Base-by-base conservation (phyloP, 768 basidiomycete species). In the Peribolospora kevripleyi region DNA sequence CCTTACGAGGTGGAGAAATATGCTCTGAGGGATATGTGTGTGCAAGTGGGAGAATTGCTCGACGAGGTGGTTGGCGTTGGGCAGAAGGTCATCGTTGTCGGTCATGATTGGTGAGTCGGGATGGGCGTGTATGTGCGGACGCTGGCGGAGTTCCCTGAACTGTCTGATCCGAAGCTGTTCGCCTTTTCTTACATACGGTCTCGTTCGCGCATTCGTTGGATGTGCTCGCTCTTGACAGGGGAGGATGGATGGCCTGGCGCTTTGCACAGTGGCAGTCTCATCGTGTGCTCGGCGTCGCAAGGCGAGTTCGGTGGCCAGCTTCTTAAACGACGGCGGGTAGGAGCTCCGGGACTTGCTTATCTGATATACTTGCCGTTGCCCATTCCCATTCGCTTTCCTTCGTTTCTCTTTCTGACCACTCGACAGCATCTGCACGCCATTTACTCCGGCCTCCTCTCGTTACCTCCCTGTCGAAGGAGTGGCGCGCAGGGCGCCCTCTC, bases 181-280 rank as follows among this genome's bases (percentile, higher is more conserved):
- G 7, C 11, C 37, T 38, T 38, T 3, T 37, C 36, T n/a, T 8
- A 13, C 25, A 25, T 25, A 25, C 25, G 25, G 25, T 25, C 25
- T 40, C n/a, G 3, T 39, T 25, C 9, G 40, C 40, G 13, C 4
- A 36, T 14, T 48, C n/a, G 40, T 8, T 7, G 7, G 46, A n/a
- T 25, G 42, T 36, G 3, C 13, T 25, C 13, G 13, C 42, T 52
- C 36, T 7, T 53, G 9, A 0, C 48, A 58, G 59, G 59, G 59
- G 59, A 56, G 59, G 59, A 43, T 52, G 53, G 55, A 52, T 58
- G 40, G 60, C 60, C 6, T 60, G 60, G 60, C 45, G 60, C 8
- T 60, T 60, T 47, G 46, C 41, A 10, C 51, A 58, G 25, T 60
- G 45, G 54, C 58, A 57, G 54, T 57, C 60, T 3, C 45, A 57